These are phyloP conservation scores for Arabis alpina DNA, from an alignment of 345 rosid species.

Conservation along the genomic window DNA sequence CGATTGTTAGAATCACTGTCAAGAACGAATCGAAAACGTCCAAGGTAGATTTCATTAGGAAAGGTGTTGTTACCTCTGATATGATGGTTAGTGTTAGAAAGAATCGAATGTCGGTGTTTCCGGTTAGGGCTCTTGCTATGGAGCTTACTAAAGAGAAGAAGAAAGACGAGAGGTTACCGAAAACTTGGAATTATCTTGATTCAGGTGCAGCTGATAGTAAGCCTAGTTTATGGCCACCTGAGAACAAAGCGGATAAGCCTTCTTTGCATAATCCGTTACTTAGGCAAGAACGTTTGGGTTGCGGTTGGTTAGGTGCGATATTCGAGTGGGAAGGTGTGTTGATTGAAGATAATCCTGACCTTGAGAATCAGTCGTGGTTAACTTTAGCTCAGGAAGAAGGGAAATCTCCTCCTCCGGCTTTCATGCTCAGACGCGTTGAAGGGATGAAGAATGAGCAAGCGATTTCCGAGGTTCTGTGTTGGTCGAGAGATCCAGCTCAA, in stretches of 20 bases:
- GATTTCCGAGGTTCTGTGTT: constrained; percentile 90
- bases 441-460: constrained; percentile 99
- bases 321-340: constrained; percentile 98
- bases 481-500: constrained; percentile 87
- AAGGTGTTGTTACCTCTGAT: constrained; percentile 39
- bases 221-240: constrained; percentile 82
- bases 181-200: constrained; percentile 56
- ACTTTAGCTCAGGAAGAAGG: constrained; percentile 91
- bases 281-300: constrained; percentile 95
- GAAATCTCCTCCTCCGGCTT: constrained; percentile 77
- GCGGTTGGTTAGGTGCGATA: constrained; percentile 97
- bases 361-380: constrained; percentile 86
- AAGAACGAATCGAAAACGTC: constrained; percentile 49
- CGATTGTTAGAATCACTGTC: constrained; percentile 46
- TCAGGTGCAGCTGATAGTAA: constrained; percentile 49
- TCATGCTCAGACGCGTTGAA: constrained; percentile 68
- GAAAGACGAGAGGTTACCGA: constrained; percentile 56
- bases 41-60: constrained; percentile 48
- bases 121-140: constrained; percentile 67
- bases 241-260: constrained; percentile 83
- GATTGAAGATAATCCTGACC: constrained; percentile 76
- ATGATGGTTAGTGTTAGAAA: constrained; percentile 46
- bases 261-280: constrained; percentile 84
- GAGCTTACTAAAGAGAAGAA: constrained; percentile 76
- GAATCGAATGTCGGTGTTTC: constrained; percentile 33